Evolutionary conservation across 1,139 yeast species (phyloP).

Genomic region (Debaryomyces subglobosus): DNA sequence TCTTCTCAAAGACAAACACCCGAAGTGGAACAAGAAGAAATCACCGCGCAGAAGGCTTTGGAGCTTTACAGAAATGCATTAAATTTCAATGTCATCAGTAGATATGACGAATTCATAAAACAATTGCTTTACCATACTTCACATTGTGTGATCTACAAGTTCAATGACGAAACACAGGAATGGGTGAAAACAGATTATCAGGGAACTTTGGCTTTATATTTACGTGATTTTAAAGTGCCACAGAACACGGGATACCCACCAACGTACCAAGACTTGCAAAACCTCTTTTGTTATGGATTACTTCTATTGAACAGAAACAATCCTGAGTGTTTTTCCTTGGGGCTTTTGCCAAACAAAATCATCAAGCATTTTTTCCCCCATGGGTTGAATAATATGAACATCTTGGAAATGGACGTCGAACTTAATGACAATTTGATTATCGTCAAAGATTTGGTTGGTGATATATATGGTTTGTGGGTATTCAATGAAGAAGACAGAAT

Average conservation of each 20-base stretch:
- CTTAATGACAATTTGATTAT: slow-evolving; percentile 80
- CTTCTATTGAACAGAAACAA: slow-evolving; percentile 74
- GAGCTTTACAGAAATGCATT: slow-evolving; percentile 70
- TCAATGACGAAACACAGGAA: slow-evolving; percentile 62
- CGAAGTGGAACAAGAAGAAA: slow-evolving; percentile 17
- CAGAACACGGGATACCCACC: slow-evolving; percentile 23
- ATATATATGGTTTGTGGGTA: slow-evolving; percentile 88
- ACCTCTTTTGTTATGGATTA: slow-evolving; percentile 73
- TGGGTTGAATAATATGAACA: slow-evolving; percentile 46
- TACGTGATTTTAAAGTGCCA: slow-evolving; percentile 53
- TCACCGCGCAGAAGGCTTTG: slow-evolving; percentile 39
- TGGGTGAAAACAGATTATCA: slow-evolving; percentile 83
- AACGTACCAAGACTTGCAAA: slow-evolving; percentile 44
- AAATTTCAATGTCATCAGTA: slow-evolving; percentile 77
- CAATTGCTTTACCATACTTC: slow-evolving; percentile 76
- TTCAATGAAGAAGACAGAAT: slow-evolving; percentile 76
- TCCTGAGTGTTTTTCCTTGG: slow-evolving; percentile 80
- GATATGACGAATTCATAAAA: slow-evolving; percentile 81
- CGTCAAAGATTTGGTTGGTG: slow-evolving; percentile 73
- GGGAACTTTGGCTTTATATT: slow-evolving; percentile 81
- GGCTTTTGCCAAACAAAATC: slow-evolving; percentile 65
- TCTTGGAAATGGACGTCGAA: slow-evolving; percentile 67
- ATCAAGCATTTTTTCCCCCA: slow-evolving; percentile 45
- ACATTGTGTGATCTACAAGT: slow-evolving; percentile 79
- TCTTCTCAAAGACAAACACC: slow-evolving; percentile 4